phyloP scores from a whole-genome alignment of 768 basidiomycete species.

The Solioccasus polychromus region DNA sequence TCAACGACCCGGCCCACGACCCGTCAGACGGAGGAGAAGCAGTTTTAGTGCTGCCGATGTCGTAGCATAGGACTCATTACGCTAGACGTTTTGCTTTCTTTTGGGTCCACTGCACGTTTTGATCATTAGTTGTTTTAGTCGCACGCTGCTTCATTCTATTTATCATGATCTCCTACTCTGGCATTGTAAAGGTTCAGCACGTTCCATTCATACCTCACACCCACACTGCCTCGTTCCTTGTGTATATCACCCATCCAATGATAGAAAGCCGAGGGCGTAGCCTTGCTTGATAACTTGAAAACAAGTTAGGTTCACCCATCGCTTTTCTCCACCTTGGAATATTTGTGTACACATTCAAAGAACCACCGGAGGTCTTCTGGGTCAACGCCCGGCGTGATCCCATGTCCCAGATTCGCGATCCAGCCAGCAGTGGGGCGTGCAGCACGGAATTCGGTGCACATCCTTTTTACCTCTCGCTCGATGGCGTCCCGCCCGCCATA shows the following conservation, averaged over 20 bases:
- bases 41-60: constrained; percentile 89
- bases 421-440: constrained; percentile 61
- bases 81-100: constrained; percentile 13
- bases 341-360: constrained; percentile 85
- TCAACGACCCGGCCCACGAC: constrained; percentile 71
- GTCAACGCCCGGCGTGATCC: constrained; percentile 93
- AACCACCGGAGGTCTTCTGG: constrained; percentile 92
- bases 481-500: constrained; percentile 88
- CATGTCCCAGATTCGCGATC: constrained; percentile 97
- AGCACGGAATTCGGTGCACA: constrained; percentile 70
- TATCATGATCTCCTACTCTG: constrained; percentile 24
- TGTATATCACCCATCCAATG: constrained; percentile 19
- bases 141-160: constrained; percentile 21
- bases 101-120: constrained; percentile 7
- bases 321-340: constrained; percentile 43
- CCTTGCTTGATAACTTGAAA: background rate
- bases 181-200: constrained; percentile 32
- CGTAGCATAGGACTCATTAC: constrained; percentile 50
- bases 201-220: constrained; percentile 12
- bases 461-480: constrained; percentile 77
- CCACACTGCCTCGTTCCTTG: constrained; percentile 13
- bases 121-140: constrained; percentile 4
- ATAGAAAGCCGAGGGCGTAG: constrained; percentile 10
- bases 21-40: constrained; percentile 72
- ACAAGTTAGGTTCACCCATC: background rate